Base-by-base conservation (phyloP, 2,329 filamentous ascomycete species). In the Dothistroma pini region DNA sequence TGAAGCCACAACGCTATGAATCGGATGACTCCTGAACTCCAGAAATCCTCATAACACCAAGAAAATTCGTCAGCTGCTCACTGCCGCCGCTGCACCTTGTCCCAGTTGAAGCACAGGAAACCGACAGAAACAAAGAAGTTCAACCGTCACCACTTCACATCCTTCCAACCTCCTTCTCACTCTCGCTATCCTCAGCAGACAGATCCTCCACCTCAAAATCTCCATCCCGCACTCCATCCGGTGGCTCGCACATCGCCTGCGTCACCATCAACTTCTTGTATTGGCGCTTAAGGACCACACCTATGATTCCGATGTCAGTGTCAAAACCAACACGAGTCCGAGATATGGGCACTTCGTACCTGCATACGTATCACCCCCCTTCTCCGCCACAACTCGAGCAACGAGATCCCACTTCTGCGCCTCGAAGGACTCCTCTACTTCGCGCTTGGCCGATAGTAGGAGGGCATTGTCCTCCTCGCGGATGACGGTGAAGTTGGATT, bases 361-460 rank as follows among this genome's bases (percentile, higher is more conserved):
- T 38, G 75, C 67, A 57, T 78, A 78, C 29, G 68, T 68, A 14
- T 64, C 65, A 0, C 75, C 75, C 4, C 72, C 71, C 25, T 67
- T 67, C 8, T 66, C 62, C 22, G 68, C 68, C 57, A 79, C 68
- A 8, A 66, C 61, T 12, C 73, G 67, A 0, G 75, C 68, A 38
- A 80, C 75, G 38, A 71, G 63, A 9, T 64, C 60, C 77, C 77
- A 79, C 59, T 78, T 78, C 44, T 75, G 71, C 25, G 57, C 62
- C 55, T 77, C 74, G 55, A 77, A 76, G 48, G 71, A 71, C 4
- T 72, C 71, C 58, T 79, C 77, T 22, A 79, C 66, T 12, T 76
- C 71, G 49, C 71, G 72, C 61, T 79, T 79, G 22, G 69, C 65
- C 44, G 72, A 62, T 3, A 78, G 55, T 22, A 79, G 60, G 9